Percentiles rank a stretch among this genome's conserved stretches.
phyloP scores from a whole-genome alignment of 441 rosid genomes.

The Manihot esculenta region DNA sequence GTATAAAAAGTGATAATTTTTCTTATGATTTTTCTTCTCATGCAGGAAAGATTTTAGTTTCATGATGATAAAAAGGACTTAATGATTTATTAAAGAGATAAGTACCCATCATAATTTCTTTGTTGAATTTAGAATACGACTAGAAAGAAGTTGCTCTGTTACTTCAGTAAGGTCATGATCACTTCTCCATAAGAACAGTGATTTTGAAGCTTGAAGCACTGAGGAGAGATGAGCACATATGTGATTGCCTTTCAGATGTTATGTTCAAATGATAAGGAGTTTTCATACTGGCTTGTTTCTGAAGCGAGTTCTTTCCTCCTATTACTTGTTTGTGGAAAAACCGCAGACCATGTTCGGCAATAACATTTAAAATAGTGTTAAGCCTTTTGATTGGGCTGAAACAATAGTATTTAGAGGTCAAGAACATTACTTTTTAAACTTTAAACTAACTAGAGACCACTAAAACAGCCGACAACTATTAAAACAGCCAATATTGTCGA shows the following conservation, averaged over 20 bases:
- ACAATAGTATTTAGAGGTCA: no score
- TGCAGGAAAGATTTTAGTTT: not conserved
- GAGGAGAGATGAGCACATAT: not conserved
- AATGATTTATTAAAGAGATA: not conserved
- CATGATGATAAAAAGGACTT: not conserved
- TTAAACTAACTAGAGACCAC: no score
- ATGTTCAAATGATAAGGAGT: not conserved
- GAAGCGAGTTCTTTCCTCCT: not conserved
- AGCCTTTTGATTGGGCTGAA: no score
- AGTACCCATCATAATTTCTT: not conserved
- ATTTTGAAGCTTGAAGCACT: constrained; percentile 6
- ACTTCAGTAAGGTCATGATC: constrained; percentile 9
- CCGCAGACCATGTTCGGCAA: no score
- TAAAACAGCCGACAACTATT: no score
- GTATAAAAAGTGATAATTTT: no score
- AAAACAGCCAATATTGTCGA: no score
- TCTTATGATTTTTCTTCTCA: no score
- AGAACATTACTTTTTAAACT: no score
- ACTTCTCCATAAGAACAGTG: not conserved
- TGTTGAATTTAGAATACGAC: not conserved
- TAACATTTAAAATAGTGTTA: no score
- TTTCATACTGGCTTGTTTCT: not conserved
- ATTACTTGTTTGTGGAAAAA: not conserved
- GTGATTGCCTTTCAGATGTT: not conserved
- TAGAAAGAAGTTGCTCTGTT: not conserved